Base-by-base conservation (phyloP, 2,329 filamentous ascomycete genomes). In the Davidsoniella eucalypti region DNA sequence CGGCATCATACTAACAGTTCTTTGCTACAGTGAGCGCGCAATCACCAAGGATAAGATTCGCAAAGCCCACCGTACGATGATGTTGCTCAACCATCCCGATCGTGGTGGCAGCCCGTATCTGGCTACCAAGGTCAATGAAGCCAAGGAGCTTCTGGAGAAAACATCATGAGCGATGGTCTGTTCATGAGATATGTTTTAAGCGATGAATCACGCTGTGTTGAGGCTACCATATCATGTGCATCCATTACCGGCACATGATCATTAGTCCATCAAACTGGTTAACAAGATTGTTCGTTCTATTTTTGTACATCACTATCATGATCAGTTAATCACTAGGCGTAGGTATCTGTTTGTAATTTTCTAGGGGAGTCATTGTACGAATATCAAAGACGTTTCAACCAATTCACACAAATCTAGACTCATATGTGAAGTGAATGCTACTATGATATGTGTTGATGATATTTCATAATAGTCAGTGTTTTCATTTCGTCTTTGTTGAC, bases 71-170 rank as follows among this genome's bases (percentile, higher is more conserved):
- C 82, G 92, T 56, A 87, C 82, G 50, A 78, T 96, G 57, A 98
- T 98, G 90, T 78, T 98, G 51, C 73, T 94, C 57, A 98, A 98
- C 72, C 92, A 98, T 66, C 92, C 92, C 56, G 92, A 98, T 72
- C 84, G 92, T 62, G 92, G 92, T 57, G 92, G 92, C 38, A 95
- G 87, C 62, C 92, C 92, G 6, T 98, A 96, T 63, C 70, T 98
- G 42, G 92, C 92, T 12, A 95, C 88, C 49, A 98, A 98, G 67
- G 84, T 98, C 63, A 98, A 98, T 68, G 92, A 98, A 66, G 92
- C 92, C 38, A 98, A 98, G 67, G 90, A 96, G 64, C 78, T 96
- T 55, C 64, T 98, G 57, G 92, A 98, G 64, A 95, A 94, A 67
- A 71, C 69, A 49, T 53, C 58, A 57, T 17, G 21, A 46, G 54